A percentile compares a stretch with the other conserved stretches of the same genome.
phyloP scores from a whole-genome alignment of 1,139 yeast genomes.

The Komagataea norvegica region DNA sequence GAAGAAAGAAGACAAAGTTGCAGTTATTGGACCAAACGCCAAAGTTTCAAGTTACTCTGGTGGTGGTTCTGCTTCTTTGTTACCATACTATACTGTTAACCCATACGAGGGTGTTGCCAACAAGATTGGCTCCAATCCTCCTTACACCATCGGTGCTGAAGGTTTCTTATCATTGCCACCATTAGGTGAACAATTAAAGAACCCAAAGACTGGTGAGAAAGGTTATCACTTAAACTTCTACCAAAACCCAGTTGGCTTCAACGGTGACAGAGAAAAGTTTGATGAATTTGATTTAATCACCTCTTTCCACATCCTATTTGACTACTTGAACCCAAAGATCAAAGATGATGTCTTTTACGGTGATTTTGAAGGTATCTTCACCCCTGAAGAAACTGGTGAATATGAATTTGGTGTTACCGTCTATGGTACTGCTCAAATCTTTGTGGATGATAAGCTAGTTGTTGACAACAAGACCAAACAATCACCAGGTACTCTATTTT shows the following conservation, averaged over 20 bases:
- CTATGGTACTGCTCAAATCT: constrained; percentile 51
- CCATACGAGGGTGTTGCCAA: constrained; percentile 41
- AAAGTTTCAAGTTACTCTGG: constrained; percentile 41
- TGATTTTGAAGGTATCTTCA: constrained; percentile 43
- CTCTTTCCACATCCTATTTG: constrained; percentile 43
- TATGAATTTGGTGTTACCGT: constrained; percentile 49
- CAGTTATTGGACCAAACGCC: constrained; percentile 51
- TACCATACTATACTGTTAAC: constrained; percentile 42
- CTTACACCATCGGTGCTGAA: constrained; percentile 36
- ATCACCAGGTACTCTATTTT: constrained; percentile 44
- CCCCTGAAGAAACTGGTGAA: constrained; percentile 43
- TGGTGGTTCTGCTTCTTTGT: constrained; percentile 50
- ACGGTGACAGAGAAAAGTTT: constrained; percentile 33
- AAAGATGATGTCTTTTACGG: constrained; percentile 35
- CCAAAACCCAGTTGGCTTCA: constrained; percentile 34
- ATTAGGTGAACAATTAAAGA: constrained; percentile 28
- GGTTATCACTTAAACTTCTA: constrained; percentile 42
- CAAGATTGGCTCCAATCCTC: constrained; percentile 29
- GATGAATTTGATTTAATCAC: constrained; percentile 34
- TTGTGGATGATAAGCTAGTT: constrained; percentile 45
- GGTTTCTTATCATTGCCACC: constrained; percentile 32
- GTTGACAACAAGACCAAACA: constrained; percentile 56
- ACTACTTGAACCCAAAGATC: constrained; percentile 37
- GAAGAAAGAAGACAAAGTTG: constrained; percentile 35
- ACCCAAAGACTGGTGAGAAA: constrained; percentile 34